Evolutionary conservation across 768 basidiomycete species (phyloP).

Genomic region (Phylloporus sp.): DNA sequence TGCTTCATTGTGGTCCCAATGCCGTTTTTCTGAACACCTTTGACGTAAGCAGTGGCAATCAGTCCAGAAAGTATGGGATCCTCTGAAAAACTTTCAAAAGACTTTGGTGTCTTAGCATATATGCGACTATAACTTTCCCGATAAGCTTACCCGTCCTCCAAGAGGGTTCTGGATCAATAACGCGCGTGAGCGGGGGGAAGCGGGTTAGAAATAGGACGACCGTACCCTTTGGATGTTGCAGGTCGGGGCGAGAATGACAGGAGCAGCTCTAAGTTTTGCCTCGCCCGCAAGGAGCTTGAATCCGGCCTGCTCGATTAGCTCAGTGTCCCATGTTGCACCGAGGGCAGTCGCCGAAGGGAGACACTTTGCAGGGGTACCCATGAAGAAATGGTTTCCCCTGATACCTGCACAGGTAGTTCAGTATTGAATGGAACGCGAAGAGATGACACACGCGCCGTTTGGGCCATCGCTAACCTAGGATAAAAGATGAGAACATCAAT

Average conservation of each 20-base stretch:
- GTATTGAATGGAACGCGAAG: background rate
- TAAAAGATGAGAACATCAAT: background rate
- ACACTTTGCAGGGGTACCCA: slow-evolving; percentile 76
- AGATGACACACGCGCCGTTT: slow-evolving; percentile 45
- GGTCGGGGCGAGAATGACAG: slow-evolving; percentile 71
- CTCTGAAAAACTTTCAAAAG: slow-evolving; percentile 77
- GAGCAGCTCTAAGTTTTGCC: slow-evolving; percentile 64
- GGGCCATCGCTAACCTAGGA: slow-evolving; percentile 71
- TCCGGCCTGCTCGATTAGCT: slow-evolving; percentile 59
- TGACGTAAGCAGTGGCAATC: slow-evolving; percentile 68
- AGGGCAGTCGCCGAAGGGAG: slow-evolving; percentile 71
- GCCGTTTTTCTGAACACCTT: slow-evolving; percentile 70
- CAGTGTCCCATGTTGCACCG: slow-evolving; percentile 68
- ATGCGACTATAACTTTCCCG: background rate
- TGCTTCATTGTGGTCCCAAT: slow-evolving; percentile 79
- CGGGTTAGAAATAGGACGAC: slow-evolving; percentile 9
- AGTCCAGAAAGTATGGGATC: slow-evolving; percentile 71
- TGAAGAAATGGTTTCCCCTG: slow-evolving; percentile 73
- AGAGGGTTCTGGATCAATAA: slow-evolving; percentile 49
- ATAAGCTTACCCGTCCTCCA: slow-evolving; percentile 52
- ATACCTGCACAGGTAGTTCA: slow-evolving; percentile 31
- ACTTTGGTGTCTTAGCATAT: slow-evolving; percentile 32
- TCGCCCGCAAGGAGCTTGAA: slow-evolving; percentile 63
- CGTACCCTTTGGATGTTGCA: slow-evolving; percentile 77
- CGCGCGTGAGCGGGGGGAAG: background rate